A percentile compares a stretch with the other conserved stretches of the same genome.
Conservation (phyloP, 305 asterid species). For the Fraxinus latifolia region DNA sequence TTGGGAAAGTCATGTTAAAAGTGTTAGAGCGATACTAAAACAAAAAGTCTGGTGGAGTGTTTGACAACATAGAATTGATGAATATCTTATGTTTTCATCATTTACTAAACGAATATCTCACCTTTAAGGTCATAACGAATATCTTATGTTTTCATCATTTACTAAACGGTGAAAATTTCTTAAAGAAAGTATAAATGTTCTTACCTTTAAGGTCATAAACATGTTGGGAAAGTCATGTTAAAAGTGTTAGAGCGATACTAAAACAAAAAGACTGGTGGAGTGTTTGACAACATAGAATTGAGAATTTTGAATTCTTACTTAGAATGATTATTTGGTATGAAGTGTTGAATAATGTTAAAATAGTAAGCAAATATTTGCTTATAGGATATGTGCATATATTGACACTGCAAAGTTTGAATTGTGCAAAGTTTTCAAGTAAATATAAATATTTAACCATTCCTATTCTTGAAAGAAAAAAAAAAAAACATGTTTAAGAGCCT, state of each 20-base stretch:
- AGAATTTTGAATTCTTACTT: neutral
- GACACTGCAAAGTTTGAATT: neutral
- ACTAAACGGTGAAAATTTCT: neutral
- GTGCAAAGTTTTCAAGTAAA: neutral
- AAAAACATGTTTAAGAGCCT: neutral
- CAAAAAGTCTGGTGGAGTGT: too few relatives aligned
- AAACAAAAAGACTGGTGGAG: neutral
- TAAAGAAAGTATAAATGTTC: neutral
- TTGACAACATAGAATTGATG: too few relatives aligned
- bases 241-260: neutral
- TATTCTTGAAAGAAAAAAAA: neutral
- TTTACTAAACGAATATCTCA: too few relatives aligned
- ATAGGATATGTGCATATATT: neutral
- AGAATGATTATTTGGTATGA: neutral
- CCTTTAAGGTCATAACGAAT: too few relatives aligned
- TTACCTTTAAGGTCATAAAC: neutral
- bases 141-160: neutral
- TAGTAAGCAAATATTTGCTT: neutral
- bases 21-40: too few relatives aligned
- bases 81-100: too few relatives aligned
- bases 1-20: too few relatives aligned
- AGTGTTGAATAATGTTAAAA: neutral
- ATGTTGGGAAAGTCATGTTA: neutral
- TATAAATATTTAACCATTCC: neutral
- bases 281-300: neutral